These are phyloP conservation scores for Biscogniauxia marginata DNA, from an alignment of 2,329 filamentous ascomycete species.

Conservation along the genomic window DNA sequence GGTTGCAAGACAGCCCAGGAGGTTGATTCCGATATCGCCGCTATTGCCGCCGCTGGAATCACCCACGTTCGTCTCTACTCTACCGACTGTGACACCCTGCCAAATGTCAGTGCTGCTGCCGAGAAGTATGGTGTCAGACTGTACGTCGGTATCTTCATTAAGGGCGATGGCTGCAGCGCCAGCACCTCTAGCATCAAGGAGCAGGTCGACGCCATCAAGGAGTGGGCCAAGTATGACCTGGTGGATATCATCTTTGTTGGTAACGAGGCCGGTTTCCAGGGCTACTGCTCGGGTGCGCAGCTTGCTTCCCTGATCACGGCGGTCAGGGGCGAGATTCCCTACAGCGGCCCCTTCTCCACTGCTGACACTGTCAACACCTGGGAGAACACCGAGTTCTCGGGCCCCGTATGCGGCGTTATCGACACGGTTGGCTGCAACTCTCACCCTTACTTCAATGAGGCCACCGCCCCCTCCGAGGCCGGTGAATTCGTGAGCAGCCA, in stretches of 20 bases:
- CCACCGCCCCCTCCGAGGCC: constrained; percentile 60
- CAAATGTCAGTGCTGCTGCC: constrained; percentile 70
- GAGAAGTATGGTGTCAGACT: constrained; percentile 67
- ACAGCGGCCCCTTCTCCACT: constrained; percentile 75
- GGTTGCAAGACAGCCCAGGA: constrained; percentile 63
- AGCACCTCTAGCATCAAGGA: constrained; percentile 59
- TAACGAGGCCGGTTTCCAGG: constrained; percentile 86
- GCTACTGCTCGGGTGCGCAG: constrained; percentile 60
- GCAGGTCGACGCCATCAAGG: constrained; percentile 72
- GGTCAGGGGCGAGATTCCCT: constrained; percentile 67
- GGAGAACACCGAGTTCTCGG: constrained; percentile 58
- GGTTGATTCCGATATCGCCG: constrained; percentile 59
- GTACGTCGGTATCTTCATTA: constrained; percentile 87
- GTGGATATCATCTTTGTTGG: constrained; percentile 82
- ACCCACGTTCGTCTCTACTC: constrained; percentile 78
- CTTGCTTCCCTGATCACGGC: constrained; percentile 70
- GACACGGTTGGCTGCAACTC: constrained; percentile 84
- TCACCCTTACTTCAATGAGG: constrained; percentile 89
- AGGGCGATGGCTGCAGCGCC: constrained; percentile 59
- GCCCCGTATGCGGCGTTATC: constrained; percentile 66
- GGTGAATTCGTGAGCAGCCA: constrained; percentile 75
- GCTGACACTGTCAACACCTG: constrained; percentile 82
- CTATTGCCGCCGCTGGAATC: constrained; percentile 67
- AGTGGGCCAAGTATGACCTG: constrained; percentile 71
- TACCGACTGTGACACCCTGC: constrained; percentile 82